A percentile compares a stretch with the other conserved stretches of the same genome.
phyloP scores from a whole-genome alignment of 2,329 filamentous ascomycete species.

The Aureobasidium subglaciale region DNA sequence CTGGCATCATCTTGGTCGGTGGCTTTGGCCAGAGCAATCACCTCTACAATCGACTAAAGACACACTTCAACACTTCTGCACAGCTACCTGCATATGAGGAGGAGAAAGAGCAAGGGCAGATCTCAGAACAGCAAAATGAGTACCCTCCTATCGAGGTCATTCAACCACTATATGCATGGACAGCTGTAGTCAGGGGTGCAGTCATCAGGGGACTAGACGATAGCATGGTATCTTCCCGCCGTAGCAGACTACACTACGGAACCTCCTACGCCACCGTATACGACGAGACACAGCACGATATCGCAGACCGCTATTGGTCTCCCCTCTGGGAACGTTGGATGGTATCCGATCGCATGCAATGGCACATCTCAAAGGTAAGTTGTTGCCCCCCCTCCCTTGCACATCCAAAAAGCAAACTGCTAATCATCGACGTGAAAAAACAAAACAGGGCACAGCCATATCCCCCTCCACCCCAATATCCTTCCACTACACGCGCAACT shows the following conservation, averaged over 20 bases:
- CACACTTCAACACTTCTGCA: conserved; percentile 51
- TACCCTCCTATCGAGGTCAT: conserved; percentile 78
- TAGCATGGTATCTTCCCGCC: conserved; percentile 69
- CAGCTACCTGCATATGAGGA: conserved; percentile 47
- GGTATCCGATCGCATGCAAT: conserved; percentile 79
- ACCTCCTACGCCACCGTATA: conserved; percentile 77
- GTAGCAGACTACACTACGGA: conserved; percentile 70
- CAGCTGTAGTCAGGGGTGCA: conserved; percentile 68
- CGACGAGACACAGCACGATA: conserved; percentile 66
- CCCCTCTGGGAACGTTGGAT: conserved; percentile 80
- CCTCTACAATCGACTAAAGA: conserved; percentile 63
- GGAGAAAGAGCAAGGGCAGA: conserved; percentile 57
- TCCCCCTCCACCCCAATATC: conserved; percentile 68
- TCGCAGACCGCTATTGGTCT: conserved; percentile 72
- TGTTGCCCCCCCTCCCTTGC: background rate
- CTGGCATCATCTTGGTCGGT: conserved; percentile 70
- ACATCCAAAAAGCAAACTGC: background rate
- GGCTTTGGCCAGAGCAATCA: conserved; percentile 71
- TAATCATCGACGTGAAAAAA: too few relatives aligned
- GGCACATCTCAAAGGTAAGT: conserved; percentile 65
- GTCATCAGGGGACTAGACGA: conserved; percentile 72
- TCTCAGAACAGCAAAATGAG: conserved; percentile 75
- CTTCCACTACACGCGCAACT: conserved; percentile 82
- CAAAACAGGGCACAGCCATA: conserved; percentile 59
- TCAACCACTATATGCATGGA: conserved; percentile 69